Conservation (phyloP, 2,329 filamentous ascomycete genomes). For the Colletotrichum liriopes region DNA sequence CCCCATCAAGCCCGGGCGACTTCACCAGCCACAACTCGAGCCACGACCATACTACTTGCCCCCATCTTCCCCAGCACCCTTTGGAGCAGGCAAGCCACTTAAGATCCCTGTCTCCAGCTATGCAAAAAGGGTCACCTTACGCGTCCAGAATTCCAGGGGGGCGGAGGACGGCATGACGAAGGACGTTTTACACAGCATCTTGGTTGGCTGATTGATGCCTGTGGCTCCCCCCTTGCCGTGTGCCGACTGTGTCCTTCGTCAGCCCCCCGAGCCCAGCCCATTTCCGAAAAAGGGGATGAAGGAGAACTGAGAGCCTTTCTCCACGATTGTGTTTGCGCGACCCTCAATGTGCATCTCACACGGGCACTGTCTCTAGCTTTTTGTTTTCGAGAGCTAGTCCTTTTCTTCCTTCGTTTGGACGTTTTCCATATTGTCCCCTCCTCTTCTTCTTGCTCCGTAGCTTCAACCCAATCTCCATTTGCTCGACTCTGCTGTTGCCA, state of each 20-base stretch:
- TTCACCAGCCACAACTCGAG: conserved; percentile 20
- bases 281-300: conserved; percentile 26
- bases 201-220: conserved; percentile 15
- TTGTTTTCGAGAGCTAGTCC: background rate
- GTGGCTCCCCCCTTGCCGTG: background rate
- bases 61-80: background rate
- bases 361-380: background rate
- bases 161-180: conserved; percentile 10
- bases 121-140: background rate
- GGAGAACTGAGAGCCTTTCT: conserved; percentile 5
- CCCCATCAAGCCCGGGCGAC: background rate
- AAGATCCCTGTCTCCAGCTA: conserved; percentile 16
- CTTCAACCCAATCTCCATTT: background rate
- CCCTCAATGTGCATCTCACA: background rate
- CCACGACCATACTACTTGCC: background rate
- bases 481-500: background rate
- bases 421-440: background rate
- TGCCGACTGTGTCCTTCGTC: conserved; percentile 33
- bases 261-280: conserved; percentile 19
- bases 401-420: conserved; percentile 25
- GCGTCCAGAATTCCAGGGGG: conserved; percentile 24
- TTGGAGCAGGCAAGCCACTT: conserved; percentile 16
- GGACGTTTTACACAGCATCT: conserved; percentile 17
- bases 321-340: background rate
- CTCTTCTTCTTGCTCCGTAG: background rate